A percentile compares a stretch with the other conserved stretches of the same genome.
Evolutionary conservation across 805 yeast species (phyloP).

Genomic region (Yamadazyma tumulicola): DNA sequence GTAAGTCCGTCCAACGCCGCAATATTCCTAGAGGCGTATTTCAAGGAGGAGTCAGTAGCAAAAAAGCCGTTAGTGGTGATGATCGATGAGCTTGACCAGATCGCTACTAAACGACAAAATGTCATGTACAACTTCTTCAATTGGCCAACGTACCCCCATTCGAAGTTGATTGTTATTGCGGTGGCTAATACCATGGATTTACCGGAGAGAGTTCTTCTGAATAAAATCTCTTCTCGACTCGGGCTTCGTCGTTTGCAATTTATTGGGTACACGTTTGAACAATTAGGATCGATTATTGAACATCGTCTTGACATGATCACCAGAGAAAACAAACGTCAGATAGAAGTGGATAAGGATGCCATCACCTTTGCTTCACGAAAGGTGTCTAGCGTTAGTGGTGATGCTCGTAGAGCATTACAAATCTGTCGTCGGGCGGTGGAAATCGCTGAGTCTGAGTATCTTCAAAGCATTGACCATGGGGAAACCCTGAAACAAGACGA

Average conservation of each 20-base stretch:
- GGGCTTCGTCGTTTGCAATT: slow-evolving; percentile 87
- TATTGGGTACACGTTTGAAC: slow-evolving; percentile 80
- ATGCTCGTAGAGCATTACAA: slow-evolving; percentile 88
- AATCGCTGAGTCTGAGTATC: slow-evolving; percentile 67
- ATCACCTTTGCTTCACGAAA: slow-evolving; percentile 89
- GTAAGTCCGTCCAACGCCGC: slow-evolving; percentile 65
- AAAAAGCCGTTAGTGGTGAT: slow-evolving; percentile 65
- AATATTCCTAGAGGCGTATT: slow-evolving; percentile 66
- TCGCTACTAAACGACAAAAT: slow-evolving; percentile 75
- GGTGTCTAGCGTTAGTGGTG: slow-evolving; percentile 96
- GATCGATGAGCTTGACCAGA: slow-evolving; percentile 90
- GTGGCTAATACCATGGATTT: slow-evolving; percentile 97
- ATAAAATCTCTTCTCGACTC: slow-evolving; percentile 85
- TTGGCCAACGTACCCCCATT: slow-evolving; percentile 86
- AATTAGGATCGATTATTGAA: slow-evolving; percentile 70
- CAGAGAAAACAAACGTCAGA: slow-evolving; percentile 33
- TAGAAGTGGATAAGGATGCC: slow-evolving; percentile 62
- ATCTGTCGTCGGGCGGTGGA: slow-evolving; percentile 89
- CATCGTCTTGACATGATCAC: slow-evolving; percentile 56
- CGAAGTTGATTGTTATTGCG: slow-evolving; percentile 83
- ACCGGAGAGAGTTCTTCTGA: slow-evolving; percentile 83
- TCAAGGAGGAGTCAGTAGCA: slow-evolving; percentile 37
- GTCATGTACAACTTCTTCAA: slow-evolving; percentile 95
- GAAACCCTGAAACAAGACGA: slow-evolving; percentile 28
- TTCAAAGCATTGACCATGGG: slow-evolving; percentile 11